Evolutionary conservation across 2,329 filamentous ascomycete species (phyloP), one percentile per base, ranked within the genome.

Genomic region (Sarocladiaceae sp.): DNA sequence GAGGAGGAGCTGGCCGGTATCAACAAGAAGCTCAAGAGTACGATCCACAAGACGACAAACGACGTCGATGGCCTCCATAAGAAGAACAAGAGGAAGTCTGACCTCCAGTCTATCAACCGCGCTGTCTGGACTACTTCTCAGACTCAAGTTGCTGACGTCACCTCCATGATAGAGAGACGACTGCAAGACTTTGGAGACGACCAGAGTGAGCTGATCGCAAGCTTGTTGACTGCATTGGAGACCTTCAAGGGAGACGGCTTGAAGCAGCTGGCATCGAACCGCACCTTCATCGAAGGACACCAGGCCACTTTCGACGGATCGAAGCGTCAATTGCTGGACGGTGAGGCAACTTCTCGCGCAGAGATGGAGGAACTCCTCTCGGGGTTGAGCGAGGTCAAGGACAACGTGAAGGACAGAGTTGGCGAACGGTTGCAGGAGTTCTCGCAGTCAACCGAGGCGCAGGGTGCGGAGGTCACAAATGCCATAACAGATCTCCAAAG

Each of bases 351-450:
- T 49, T 84, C 88, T 3, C 87, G 85, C 55, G 81, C 90, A 39
- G 85, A 90, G 46, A 89, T 96, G 86, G 90, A 96, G 55, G 72
- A 78, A n/a, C 83, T 95, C 2, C 73, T 98, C 9, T 87, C 93
- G 55, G 91, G 95, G 59, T 95, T 97, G 60, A 90, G 90, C 59
- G 80, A 78, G n/a, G 73, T 97, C 19, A 80, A 91, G 18, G 86
- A 95, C 60, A 83, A 87, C 44, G 88, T 97, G 43, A 96, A 96
- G 69, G 72, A 78, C 40, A 84, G 85, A 49, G 87, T 97, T 39
- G 87, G 88, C 2, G 82, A 89, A 57, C 91, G 90, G 7, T 71
- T 97, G 33, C 83, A 88, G 55, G 82, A 88, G 20, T 80, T 97
- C 18, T 89, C 89, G 2, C 76, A 76, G 10, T 88, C 90, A 9